Base-by-base conservation (phyloP, 768 basidiomycete species). In the Tricholomella constricta region DNA sequence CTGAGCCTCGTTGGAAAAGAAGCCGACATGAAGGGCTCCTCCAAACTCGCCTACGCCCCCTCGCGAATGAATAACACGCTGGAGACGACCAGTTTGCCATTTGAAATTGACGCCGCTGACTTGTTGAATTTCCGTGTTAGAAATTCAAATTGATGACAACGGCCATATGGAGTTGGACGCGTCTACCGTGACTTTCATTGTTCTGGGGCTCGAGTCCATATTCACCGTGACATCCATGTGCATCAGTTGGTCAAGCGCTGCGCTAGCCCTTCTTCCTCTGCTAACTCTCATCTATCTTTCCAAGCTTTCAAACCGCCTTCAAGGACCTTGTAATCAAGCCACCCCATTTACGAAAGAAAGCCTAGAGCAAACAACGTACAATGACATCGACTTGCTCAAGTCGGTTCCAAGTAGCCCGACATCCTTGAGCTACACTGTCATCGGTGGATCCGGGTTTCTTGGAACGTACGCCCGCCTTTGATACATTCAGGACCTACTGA, bases 401-500 rank as follows among this genome's bases (percentile, higher is more conserved):
- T 61, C 56, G 5, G 56, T 69, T 25, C 67, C 67, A 7, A 46
- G 51, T 9, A 42, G 59, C 25, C 55, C 64, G 4, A 69, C 68
- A 6, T 59, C 61, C 12, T 45, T 42, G 6, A 63, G 66, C 2
- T 72, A 71, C 45, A 67, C 61, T 2, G 59, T 72, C 29, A 48
- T 69, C 7, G 70, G 69, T 8, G 69, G 69, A 3, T 69, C 70
- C 11, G 69, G 69, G 1, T 70, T 69, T 45, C 55, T 72, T 23
- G 70, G 70, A 43, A 64, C 65, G 70, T 67, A 46, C 32, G 64
- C 50, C 11, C 20, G 4, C 15, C 34, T 1, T 11, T 19, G n/a
- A 17, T 32, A 10, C 19, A 14, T n/a, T 37, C 27, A 15, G 36
- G 6, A 26, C 2, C 15, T 20, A 19, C 26, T 35, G 20, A 9